Evolutionary conservation across 2,329 filamentous ascomycete genomes (phyloP), one percentile per base, ranked within the genome.

Genomic region (Exophiala sp.): DNA sequence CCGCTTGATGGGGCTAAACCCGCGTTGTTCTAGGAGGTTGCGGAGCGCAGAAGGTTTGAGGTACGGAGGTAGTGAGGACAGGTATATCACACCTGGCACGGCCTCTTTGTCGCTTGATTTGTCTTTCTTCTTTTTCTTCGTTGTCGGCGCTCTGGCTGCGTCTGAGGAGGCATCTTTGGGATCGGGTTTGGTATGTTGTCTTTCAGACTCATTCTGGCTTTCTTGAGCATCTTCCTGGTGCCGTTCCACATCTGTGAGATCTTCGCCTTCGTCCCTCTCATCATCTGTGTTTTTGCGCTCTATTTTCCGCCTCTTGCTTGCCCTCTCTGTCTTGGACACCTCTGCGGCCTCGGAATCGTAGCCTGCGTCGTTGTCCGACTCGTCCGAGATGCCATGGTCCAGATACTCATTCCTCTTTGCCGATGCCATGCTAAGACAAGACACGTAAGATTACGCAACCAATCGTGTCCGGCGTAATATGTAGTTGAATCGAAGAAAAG

Each of bases 21-120:
- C 66, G 5, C 71, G 66, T 8, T 67, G 60, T 32, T 66, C 59
- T 2, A 73, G 61, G 6, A 73, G 60, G 3, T 63, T 65, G 49
- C 72, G 71, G n/a, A 73, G 59, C 0, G 70, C 68, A 40, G 64
- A 69, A n/a, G 70, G 71, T 54, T 71, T 72, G n/a, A 73, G 64
- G 48, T 73, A 72, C 21, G 71, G 71, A 2, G 71, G 71, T 1
- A 73, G 58, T 1, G 70, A 72, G 21, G 69, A 70, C 22, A 73
- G 60, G 50, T 73, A 73, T 35, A 73, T 59, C 2, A 73, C 70
- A 27, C 71, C 71, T 10, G 57, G 55, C 21, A 27, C 44, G 8
- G 41, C 50, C 22, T 37, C 43, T 39, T 46, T 57, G 19, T 43
- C 34, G 37, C 40, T 32, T 58, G 74, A 27, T 75, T 79, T 18